phyloP scores from a whole-genome alignment of 208 protist species.

The Leishmania amazonensis region DNA sequence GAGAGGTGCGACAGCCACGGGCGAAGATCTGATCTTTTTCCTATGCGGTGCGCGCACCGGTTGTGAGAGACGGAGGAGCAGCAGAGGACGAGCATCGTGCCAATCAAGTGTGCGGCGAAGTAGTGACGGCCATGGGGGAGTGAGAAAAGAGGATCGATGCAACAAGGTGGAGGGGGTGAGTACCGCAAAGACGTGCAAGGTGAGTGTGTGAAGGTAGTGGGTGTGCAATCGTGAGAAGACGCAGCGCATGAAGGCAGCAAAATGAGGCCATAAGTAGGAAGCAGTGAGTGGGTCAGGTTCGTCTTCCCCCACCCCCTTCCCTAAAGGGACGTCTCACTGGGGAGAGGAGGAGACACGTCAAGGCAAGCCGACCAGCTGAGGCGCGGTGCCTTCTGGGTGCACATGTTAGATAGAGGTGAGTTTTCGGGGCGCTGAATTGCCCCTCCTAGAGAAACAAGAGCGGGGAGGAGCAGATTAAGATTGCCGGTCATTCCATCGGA shows the following conservation, averaged over 20 bases:
- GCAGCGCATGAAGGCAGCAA: background rate
- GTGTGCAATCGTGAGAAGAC: background rate
- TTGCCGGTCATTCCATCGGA: background rate
- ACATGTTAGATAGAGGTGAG: background rate
- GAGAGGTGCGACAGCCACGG: background rate
- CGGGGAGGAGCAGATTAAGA: background rate
- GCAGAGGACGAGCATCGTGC: too few relatives aligned
- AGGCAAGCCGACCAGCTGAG: background rate
- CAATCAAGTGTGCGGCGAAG: background rate
- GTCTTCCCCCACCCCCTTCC: background rate
- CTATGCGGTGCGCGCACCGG: background rate
- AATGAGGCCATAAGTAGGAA: background rate
- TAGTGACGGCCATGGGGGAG: background rate
- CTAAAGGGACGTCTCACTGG: background rate
- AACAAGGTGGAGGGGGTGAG: background rate
- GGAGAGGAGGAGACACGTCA: background rate
- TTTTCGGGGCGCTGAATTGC: background rate
- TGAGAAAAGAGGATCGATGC: background rate
- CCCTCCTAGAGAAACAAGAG: background rate
- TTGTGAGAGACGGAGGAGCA: background rate
- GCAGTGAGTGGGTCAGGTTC: background rate
- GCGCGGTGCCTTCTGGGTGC: background rate
- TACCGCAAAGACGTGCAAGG: background rate
- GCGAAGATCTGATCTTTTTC: background rate
- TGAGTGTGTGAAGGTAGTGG: background rate